Evolutionary conservation across 2,329 filamentous ascomycete genomes (phyloP), one percentile per base, ranked within the genome.

Genomic region (Apiospora marii): DNA sequence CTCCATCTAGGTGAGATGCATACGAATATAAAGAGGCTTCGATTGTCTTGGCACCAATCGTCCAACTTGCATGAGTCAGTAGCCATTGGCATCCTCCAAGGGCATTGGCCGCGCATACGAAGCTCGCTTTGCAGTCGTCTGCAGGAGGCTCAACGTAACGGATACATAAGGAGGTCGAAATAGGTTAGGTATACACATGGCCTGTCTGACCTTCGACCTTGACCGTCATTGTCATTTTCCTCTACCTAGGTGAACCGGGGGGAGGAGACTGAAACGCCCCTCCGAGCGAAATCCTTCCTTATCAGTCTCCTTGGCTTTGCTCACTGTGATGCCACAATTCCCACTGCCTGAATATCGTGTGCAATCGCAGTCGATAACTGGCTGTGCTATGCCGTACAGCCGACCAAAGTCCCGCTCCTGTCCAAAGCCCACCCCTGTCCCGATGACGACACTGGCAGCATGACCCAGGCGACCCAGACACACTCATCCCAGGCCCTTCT

Each of bases 191-290:
- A 49, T 41, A 22, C 58, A 64, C 10, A 64, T 64, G 58, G 41
- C 41, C 58, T 41, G 34, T 64, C 58, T 41, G 34, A n/a, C 34
- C n/a, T 27, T 51, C 19, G n/a, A 14, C 49, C 49, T 4, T 27
- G 27, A 13, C n/a, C n/a, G n/a, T 5, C 37, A 41, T 41, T 8
- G 49, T 4, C 4, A 30, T 12, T 24, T 51, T 27, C 7, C n/a
- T 27, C 49, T 51, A 13, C 46, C 46, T 49, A 49, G 46, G 46
- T n/a, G 46, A 49, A 30, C 27, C 27, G 27, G 2, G 27, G 27
- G 22, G 34, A 41, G 53, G 53, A 61, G 58, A 64, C 58, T 64
- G 58, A 64, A 64, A 64, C 58, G 58, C 58, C n/a, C 58, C 58
- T 41, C 58, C 6, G n/a, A 61, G n/a, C 10, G 58, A 64, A 34